Evolutionary conservation across 805 yeast species (phyloP).

Genomic region (Cyberlindnera mycetangii): DNA sequence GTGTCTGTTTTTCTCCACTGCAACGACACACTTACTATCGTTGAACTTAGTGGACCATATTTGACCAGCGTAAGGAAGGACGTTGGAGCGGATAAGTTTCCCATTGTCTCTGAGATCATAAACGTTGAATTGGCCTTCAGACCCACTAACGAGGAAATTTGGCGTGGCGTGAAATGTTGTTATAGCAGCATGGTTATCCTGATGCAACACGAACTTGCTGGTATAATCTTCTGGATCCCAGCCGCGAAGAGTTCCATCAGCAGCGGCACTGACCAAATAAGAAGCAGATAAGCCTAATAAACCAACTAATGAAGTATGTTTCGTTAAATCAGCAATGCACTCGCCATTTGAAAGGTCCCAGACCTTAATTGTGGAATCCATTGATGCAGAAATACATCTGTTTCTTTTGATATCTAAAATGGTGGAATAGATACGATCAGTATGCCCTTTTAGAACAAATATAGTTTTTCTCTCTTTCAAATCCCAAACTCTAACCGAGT

Average conservation of each 20-base stretch:
- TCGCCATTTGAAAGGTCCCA: conserved; percentile 86
- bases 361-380: conserved; percentile 83
- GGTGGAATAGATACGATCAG: conserved; percentile 85
- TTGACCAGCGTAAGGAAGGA: conserved; percentile 74
- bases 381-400: conserved; percentile 85
- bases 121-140: conserved; percentile 79
- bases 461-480: conserved; percentile 69
- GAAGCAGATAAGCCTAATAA: conserved; percentile 73
- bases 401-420: conserved; percentile 72
- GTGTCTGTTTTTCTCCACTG: conserved; percentile 70
- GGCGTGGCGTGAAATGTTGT: conserved; percentile 93
- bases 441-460: conserved; percentile 77
- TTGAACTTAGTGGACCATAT: conserved; percentile 96
- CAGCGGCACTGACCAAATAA: conserved; percentile 89
- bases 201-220: conserved; percentile 62
- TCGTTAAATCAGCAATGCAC: conserved; percentile 67
- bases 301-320: conserved; percentile 90
- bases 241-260: conserved; percentile 85
- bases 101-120: conserved; percentile 81
- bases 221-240: conserved; percentile 87
- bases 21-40: conserved; percentile 81
- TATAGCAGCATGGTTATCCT: conserved; percentile 81
- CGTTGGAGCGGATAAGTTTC: conserved; percentile 61
- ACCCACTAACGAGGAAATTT: conserved; percentile 81
- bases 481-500: conserved; percentile 91